Percentiles rank a stretch among this genome's conserved stretches.
Conservation (phyloP, 2,329 filamentous ascomycete species). For the Basipetospora chlamydospora region DNA sequence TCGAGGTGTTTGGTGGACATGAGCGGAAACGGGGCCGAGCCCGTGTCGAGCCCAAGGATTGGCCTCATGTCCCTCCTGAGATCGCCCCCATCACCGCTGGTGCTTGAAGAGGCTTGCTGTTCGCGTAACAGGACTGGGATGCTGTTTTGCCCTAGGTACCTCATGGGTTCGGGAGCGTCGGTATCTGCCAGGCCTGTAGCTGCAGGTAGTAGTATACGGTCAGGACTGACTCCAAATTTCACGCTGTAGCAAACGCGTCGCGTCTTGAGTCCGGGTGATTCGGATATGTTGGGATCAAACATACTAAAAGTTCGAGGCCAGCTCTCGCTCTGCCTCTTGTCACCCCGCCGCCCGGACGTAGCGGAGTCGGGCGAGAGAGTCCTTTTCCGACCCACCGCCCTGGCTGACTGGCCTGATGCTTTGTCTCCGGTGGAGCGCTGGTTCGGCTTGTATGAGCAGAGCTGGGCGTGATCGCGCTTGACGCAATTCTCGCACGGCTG, state of each 20-base stretch:
- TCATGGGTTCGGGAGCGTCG: constrained; percentile 37
- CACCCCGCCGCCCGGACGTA: neutral
- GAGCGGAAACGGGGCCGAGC: constrained; percentile 50
- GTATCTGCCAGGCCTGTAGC: constrained; percentile 31
- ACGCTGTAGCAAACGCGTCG: too few species aligned
- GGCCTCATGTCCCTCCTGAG: constrained; percentile 52
- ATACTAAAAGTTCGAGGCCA: constrained; percentile 28
- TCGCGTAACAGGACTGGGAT: constrained; percentile 51
- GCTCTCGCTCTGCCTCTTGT: constrained; percentile 14
- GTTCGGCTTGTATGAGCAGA: constrained; percentile 55
- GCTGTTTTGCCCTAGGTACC: constrained; percentile 53
- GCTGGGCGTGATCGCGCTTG: constrained; percentile 47
- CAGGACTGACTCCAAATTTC: too few species aligned
- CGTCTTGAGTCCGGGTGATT: too few species aligned
- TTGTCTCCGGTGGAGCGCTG: constrained; percentile 16
- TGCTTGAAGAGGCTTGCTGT: constrained; percentile 35
- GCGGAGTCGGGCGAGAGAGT: constrained; percentile 25
- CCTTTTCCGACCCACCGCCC: constrained; percentile 19
- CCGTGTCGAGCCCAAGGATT: constrained; percentile 50
- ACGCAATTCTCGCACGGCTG: constrained; percentile 55
- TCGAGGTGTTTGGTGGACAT: constrained; percentile 51
- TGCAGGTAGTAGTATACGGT: constrained; percentile 1
- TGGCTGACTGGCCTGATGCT: constrained; percentile 10
- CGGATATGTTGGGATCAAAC: too few species aligned
- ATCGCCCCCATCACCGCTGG: constrained; percentile 36